Base-by-base conservation (phyloP, 768 basidiomycete genomes). In the Exidia glandulosa region DNA sequence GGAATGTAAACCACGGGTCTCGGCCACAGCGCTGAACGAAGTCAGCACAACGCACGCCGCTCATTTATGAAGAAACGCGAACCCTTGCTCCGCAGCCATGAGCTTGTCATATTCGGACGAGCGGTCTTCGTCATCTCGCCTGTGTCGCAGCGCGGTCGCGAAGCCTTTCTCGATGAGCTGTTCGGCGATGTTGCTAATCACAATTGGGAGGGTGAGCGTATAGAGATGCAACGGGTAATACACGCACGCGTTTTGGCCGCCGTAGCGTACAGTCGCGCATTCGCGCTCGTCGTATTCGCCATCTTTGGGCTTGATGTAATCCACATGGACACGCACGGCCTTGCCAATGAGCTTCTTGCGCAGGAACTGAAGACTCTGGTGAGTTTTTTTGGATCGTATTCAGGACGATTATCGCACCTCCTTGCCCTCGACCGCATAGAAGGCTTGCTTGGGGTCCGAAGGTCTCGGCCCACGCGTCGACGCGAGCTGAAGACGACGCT, bases 101-200 rank as follows among this genome's bases (percentile, higher is more conserved):
- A 98, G 76, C 74, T 92, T 94, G 75, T 99, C 96, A 64, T 93
- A 92, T 68, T 97, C 95, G 5, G 87, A 80, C n/a, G 94, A 94
- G 54, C 94, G 83, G 66, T 94, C 90, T 71, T 98, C 95, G 68
- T 98, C 95, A 65, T 95, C 94, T 25, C 91, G 84, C 68, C 86
- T 88, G 73, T 99, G 95, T 52, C 95, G 85, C 30, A 98, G 84
- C 10, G 89, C 87, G 59, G 84, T 88, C 3, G 92, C 91, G 32
- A 95, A 75, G 54, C 96, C 95, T 67, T 92, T 93, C 68, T 97
- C 96, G 57, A 97, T 84, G 33, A 99, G 74, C 69, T 93, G 89
- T 68, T 95, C 94, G 0, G 94, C 89, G 57, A 98, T 76, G 68
- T 96, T 97, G 58, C 90, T 95, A 32, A 47, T 32, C 32, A 25